Evolutionary conservation across 2,329 filamentous ascomycete genomes (phyloP), one percentile per base, ranked within the genome.

Genomic region (Botrytis hyacinthi): DNA sequence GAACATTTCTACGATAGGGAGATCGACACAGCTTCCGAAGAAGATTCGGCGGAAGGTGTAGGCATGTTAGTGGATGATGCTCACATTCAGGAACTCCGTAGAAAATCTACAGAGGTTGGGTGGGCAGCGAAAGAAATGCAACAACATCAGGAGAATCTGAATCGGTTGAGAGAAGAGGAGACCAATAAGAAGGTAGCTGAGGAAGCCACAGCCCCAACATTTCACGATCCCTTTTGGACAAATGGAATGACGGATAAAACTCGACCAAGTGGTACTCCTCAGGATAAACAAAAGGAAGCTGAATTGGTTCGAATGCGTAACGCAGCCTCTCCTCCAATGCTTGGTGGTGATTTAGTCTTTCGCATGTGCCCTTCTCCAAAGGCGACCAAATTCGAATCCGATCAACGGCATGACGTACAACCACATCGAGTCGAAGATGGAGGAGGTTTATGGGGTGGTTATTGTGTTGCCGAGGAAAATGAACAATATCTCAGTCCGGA

Each of bases 351-450:
- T 77, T 87, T 98, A 72, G 85, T 87, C 40, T 97, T 98, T 81
- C 93, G 94, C 48, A 89, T 88, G 80, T 97, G 94, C 80, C 86
- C 88, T 16, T 97, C 95, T 40, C 95, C 95, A 9, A 91, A 95
- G 81, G 89, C 91, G 72, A 97, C 94, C 26, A 91, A 93, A 79
- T 92, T 97, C 79, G 94, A 97, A 80, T 90, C 92, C 0, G 91
- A 93, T 73, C 92, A 94, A 79, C 88, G 84, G 77, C 89, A 80
- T 84, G 81, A 84, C 83, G 81, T 87, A 82, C 82, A 84, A 81
- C 83, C 75, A 83, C 85, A 87, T 76, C 86, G 89, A 73, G 86
- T 88, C 75, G 83, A 85, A 14, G 88, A 88, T 76, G 90, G 86
- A 48, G 85, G 86, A 59, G 92, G 92, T 57, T 86, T 97, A 18